Conservation (phyloP, 1,139 yeast species). For the Suhomyces choctaworum region DNA sequence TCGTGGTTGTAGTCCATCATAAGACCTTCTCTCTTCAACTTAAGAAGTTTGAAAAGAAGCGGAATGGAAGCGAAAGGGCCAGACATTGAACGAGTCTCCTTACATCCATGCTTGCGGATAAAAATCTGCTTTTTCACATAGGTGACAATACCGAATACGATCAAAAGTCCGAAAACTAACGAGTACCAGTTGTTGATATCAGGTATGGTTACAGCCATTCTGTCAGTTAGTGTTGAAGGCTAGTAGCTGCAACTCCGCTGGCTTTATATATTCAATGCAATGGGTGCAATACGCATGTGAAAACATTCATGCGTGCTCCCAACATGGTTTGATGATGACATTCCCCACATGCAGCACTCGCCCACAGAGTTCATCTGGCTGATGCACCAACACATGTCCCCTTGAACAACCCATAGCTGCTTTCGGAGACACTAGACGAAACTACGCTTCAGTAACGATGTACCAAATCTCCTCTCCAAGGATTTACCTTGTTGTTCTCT, state of each 20-base stretch:
- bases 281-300: background rate
- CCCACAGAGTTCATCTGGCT: no score
- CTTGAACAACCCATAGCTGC: no score
- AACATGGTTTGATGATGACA: no score
- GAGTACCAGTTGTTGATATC: conserved; percentile 19
- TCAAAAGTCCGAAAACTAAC: conserved; percentile 13
- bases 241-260: no score
- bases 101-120: conserved; percentile 23
- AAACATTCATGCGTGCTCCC: background rate
- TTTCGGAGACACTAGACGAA: no score
- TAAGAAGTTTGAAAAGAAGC: conserved; percentile 11
- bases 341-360: no score
- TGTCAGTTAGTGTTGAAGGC: background rate
- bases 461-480: no score
- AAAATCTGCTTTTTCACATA: conserved; percentile 14
- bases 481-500: no score
- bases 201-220: background rate
- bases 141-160: conserved; percentile 15
- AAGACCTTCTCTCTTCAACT: conserved; percentile 14
- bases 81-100: conserved; percentile 12
- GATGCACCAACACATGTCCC: no score
- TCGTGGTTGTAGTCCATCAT: conserved; percentile 14
- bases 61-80: conserved; percentile 7
- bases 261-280: no score
- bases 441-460: no score